phyloP scores from a whole-genome alignment of 2,329 filamentous ascomycete genomes.

The Myriosclerotinia duriaeana region DNA sequence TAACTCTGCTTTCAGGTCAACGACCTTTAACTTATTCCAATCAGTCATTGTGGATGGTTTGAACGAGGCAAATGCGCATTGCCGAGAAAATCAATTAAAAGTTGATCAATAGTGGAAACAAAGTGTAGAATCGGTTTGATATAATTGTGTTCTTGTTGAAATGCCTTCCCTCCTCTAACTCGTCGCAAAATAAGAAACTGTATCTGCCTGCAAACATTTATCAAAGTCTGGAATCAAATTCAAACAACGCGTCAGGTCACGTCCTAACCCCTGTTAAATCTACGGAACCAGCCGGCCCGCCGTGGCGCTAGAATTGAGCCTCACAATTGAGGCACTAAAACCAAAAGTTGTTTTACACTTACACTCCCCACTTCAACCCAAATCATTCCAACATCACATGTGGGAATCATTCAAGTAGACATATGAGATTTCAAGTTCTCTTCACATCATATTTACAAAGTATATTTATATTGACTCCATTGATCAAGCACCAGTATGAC shows the following conservation, averaged over 20 bases:
- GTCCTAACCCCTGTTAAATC: background rate
- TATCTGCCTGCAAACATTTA: conserved; percentile 21
- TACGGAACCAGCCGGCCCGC: background rate
- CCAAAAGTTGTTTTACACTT: background rate
- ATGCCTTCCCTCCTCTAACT: background rate
- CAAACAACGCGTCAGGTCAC: conserved; percentile 21
- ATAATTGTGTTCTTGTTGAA: background rate
- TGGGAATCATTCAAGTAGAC: too few species aligned
- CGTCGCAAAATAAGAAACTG: conserved; percentile 3
- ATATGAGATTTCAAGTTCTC: too few species aligned
- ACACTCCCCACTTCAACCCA: background rate
- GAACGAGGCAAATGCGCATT: conserved; percentile 7
- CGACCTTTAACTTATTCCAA: conserved; percentile 65
- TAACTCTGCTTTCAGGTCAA: conserved; percentile 72
- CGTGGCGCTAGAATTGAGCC: background rate
- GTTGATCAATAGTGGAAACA: background rate
- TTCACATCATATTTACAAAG: too few species aligned
- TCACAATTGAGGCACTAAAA: background rate
- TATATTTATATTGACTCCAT: background rate
- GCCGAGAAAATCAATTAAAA: background rate
- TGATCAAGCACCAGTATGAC: too few species aligned
- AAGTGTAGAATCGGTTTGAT: background rate
- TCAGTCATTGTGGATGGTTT: conserved; percentile 46
- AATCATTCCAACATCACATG: background rate
- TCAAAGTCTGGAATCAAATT: conserved; percentile 17